Conservation (phyloP, 495 filamentous ascomycete genomes). For the Talaromyces stipitatus region DNA sequence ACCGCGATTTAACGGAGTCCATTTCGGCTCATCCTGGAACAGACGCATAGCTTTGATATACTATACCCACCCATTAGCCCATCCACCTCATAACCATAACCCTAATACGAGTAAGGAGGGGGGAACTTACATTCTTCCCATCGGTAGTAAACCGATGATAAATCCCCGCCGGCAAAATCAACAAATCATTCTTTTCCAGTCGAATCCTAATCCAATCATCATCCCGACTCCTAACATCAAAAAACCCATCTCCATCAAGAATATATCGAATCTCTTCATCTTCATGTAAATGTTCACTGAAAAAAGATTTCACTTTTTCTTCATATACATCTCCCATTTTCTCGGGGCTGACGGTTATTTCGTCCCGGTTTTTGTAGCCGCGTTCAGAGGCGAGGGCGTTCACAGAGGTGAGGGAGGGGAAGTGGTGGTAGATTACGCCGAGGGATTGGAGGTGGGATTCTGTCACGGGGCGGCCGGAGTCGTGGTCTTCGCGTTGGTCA, state of each 20-base stretch:
- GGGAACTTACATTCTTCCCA: constrained; percentile 66
- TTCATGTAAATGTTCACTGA: constrained; percentile 92
- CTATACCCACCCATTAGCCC: constrained; percentile 37
- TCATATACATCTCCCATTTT: constrained; percentile 78
- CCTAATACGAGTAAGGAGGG: too few species aligned
- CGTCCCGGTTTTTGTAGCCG: constrained; percentile 90
- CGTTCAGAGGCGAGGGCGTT: constrained; percentile 66
- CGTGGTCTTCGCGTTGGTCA: constrained; percentile 87
- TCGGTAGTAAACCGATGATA: constrained; percentile 97
- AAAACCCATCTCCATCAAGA: constrained; percentile 81
- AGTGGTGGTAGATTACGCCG: constrained; percentile 71
- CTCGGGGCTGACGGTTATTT: constrained; percentile 79
- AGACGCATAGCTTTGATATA: constrained; percentile 94
- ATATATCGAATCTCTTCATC: constrained; percentile 99
- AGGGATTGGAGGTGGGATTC: constrained; percentile 57
- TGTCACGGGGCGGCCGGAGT: constrained; percentile 55
- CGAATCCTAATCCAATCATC: constrained; percentile 83
- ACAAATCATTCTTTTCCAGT: constrained; percentile 63
- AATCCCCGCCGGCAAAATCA: constrained; percentile 92
- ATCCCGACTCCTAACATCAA: constrained; percentile 69
- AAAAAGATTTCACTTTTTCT: constrained; percentile 86
- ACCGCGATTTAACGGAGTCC: constrained; percentile 86
- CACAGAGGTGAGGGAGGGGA: constrained; percentile 55
- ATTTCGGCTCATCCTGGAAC: constrained; percentile 98
- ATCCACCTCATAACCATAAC: constrained; percentile 13